Evolutionary conservation across 768 basidiomycete species (phyloP), one percentile per base, ranked within the genome.

Genomic region (Lentinus brumalis): DNA sequence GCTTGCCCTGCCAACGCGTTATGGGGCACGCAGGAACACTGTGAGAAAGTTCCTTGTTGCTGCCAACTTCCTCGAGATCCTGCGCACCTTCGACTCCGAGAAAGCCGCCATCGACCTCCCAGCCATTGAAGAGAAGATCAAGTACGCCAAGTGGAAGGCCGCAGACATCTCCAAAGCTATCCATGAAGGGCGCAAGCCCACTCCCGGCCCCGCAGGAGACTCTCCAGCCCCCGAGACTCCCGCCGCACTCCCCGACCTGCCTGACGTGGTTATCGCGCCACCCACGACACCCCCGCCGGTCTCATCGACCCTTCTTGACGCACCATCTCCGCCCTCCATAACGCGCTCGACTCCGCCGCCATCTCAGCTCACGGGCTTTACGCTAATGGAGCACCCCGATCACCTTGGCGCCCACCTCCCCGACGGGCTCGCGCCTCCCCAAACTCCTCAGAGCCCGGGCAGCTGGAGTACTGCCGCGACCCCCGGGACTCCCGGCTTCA

Each of bases 61-160:
- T 35, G 89, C 94, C 54, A 93, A 94, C 72, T 98, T 98, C 75
- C 85, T 98, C 47, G 95, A 99, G 74, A 79, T 97, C 31, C 82
- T 98, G 55, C 84, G 83, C 51, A 83, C 86, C 5, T 96, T 96
- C 69, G 71, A 71, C 29, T 63, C 59, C n/a, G 59, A 86, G 85
- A 40, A 82, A 84, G 64, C 65, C 76, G 52, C 42, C 56, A 30
- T 64, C 46, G 49, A 55, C 51, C 16, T 65, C 61, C 50, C 67
- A 83, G 79, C 84, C 6, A 85, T 86, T 62, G 87, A 87, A 66
- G 91, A 91, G 63, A 98, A 97, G 75, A 85, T 96, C 40, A 87
- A 86, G 57, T 99, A 98, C 75, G 85, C 95, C 4, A 94, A 97
- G 73, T 99, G 97, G 96, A 98, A 98, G 73, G 96, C 96, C 40